Evolutionary conservation across 2,329 filamentous ascomycete genomes (phyloP).

Genomic region (Diaporthe citri): DNA sequence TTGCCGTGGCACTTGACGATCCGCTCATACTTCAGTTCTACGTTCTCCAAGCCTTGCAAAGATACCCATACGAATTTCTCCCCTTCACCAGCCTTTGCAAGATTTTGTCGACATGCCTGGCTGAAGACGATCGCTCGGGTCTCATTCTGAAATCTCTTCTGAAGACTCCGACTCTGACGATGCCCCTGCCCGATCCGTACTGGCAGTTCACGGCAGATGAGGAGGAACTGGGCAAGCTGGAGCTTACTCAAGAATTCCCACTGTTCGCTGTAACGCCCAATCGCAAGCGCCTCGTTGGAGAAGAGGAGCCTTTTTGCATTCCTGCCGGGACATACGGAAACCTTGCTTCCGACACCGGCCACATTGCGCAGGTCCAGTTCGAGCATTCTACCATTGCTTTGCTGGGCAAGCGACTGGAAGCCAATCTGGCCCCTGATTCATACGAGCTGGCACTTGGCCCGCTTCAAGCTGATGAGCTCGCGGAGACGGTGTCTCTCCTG

Average conservation of each 20-base stretch:
- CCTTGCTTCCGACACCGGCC: constrained; percentile 82
- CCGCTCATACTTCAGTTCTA: constrained; percentile 67
- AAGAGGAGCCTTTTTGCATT: constrained; percentile 69
- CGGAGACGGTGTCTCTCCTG: constrained; percentile 81
- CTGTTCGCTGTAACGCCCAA: constrained; percentile 68
- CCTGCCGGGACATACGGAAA: constrained; percentile 75
- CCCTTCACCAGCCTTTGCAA: constrained; percentile 82
- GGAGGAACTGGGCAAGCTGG: constrained; percentile 84
- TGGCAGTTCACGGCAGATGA: constrained; percentile 88
- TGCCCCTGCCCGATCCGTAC: constrained; percentile 76
- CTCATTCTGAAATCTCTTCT: constrained; percentile 71
- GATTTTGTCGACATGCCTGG: constrained; percentile 68
- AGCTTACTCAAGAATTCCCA: constrained; percentile 72
- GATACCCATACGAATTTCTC: constrained; percentile 87
- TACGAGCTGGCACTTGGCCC: constrained; percentile 65
- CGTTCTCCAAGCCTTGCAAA: constrained; percentile 77
- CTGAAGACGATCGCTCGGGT: constrained; percentile 52
- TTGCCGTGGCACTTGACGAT: constrained; percentile 64
- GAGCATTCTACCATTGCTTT: constrained; percentile 84
- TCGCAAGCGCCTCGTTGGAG: constrained; percentile 58
- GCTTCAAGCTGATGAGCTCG: constrained; percentile 71
- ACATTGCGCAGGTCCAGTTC: constrained; percentile 82
- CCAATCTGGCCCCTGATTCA: constrained; percentile 70
- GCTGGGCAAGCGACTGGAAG: constrained; percentile 81
- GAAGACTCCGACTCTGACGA: constrained; percentile 80